Percentiles rank a stretch among this genome's conserved stretches.
Evolutionary conservation across 1,284 basidiomycete genomes (phyloP).

Genomic region (Malassezia obtusa): DNA sequence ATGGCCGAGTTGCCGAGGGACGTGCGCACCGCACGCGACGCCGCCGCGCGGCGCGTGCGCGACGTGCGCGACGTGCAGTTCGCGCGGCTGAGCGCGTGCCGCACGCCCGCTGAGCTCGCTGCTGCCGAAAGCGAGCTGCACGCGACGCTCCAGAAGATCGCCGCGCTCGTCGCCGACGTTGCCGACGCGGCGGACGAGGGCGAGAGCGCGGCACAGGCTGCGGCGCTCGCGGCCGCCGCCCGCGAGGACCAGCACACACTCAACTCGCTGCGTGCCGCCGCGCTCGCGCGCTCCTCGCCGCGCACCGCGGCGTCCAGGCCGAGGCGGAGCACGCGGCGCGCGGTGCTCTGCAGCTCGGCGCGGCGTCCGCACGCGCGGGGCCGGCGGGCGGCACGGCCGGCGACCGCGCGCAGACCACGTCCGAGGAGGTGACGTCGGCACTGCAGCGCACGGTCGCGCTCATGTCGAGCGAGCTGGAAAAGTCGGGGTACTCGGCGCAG

Average conservation of each 20-base stretch:
- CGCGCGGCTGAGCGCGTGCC: constrained; percentile 20
- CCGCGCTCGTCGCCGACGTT: constrained; percentile 23
- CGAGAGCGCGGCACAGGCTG: constrained; percentile 18
- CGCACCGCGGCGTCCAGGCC: constrained; percentile 14
- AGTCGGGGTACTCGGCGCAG: constrained; percentile 40
- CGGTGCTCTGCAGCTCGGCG: neutral
- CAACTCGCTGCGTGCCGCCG: too few relatives aligned
- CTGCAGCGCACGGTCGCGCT: constrained; percentile 37
- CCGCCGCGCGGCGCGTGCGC: constrained; percentile 19
- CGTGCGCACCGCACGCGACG: constrained; percentile 17
- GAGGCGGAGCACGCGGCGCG: constrained; percentile 1
- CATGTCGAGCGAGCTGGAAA: constrained; percentile 42
- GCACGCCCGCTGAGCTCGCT: constrained; percentile 14
- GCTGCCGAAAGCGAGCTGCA: constrained; percentile 27
- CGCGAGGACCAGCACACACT: constrained; percentile 14
- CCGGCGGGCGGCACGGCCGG: too few relatives aligned
- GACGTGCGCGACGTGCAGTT: constrained; percentile 28
- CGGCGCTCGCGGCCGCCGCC: constrained; percentile 11
- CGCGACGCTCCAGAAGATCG: constrained; percentile 24
- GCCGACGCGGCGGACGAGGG: constrained; percentile 28
- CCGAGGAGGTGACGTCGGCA: constrained; percentile 38
- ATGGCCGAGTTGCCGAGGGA: constrained; percentile 10
- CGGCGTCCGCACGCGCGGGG: neutral
- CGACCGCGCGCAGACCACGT: constrained; percentile 37
- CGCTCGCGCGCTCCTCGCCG: too few relatives aligned